Conservation (phyloP, 2,329 filamentous ascomycete genomes). For the Fusarium sarcochroum region DNA sequence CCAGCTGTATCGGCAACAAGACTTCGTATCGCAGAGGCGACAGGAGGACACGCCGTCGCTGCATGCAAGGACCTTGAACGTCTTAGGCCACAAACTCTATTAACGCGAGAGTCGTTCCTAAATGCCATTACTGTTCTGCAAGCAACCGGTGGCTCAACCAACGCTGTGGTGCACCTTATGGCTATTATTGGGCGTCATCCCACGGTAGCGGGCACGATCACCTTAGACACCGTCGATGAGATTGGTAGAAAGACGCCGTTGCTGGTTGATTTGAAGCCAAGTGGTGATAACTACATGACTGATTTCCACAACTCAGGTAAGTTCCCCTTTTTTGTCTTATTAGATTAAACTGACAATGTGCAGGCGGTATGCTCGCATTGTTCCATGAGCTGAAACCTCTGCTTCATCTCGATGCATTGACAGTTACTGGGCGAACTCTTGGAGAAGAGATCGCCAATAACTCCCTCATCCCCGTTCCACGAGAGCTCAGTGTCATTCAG, state of each 20-base stretch:
- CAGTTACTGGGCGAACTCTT: slow-evolving; percentile 87
- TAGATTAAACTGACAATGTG: no score
- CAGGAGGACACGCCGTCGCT: slow-evolving; percentile 76
- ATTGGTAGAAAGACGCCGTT: slow-evolving; percentile 84
- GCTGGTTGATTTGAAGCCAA: slow-evolving; percentile 88
- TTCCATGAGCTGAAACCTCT: slow-evolving; percentile 83
- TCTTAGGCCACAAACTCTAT: slow-evolving; percentile 77
- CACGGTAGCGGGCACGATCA: slow-evolving; percentile 72
- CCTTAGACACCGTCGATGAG: slow-evolving; percentile 82
- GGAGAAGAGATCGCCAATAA: slow-evolving; percentile 82
- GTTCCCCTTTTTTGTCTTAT: not conserved
- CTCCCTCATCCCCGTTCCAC: slow-evolving; percentile 68
- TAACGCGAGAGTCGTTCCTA: slow-evolving; percentile 83
- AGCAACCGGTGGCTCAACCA: slow-evolving; percentile 87
- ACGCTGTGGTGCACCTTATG: slow-evolving; percentile 87
- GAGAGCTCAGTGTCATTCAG: slow-evolving; percentile 68
- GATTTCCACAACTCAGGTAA: slow-evolving; percentile 83
- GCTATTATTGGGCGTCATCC: slow-evolving; percentile 79
- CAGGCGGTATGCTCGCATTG: slow-evolving; percentile 84
- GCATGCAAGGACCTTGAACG: slow-evolving; percentile 74
- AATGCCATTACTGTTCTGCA: slow-evolving; percentile 91
- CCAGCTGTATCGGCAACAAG: slow-evolving; percentile 84
- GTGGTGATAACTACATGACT: slow-evolving; percentile 88
- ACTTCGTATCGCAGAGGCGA: slow-evolving; percentile 84
- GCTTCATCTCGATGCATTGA: slow-evolving; percentile 81